Conservation (phyloP, 352 stramenopile genomes). For the Pythium myriotylum region DNA sequence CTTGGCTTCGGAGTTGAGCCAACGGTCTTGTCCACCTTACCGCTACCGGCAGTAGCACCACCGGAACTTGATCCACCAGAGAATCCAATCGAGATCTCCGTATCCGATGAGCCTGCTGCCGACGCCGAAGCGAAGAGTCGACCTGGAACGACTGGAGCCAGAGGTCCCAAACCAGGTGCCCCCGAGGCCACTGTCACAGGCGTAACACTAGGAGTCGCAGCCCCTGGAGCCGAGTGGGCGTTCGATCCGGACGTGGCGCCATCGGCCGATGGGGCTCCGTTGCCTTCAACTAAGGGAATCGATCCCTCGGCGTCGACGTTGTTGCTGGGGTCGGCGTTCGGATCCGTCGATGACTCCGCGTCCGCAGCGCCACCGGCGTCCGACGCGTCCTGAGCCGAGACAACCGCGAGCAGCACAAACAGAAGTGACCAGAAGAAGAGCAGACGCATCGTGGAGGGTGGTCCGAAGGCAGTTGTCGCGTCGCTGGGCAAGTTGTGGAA, state of each 20-base stretch:
- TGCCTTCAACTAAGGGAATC: not conserved
- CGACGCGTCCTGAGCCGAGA: constrained; percentile 7
- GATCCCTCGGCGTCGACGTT: not conserved
- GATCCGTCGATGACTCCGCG: not conserved
- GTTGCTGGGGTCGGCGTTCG: constrained; percentile 2
- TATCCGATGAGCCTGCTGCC: constrained; percentile 2
- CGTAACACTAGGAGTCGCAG: constrained; percentile 12
- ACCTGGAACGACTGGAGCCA: not conserved
- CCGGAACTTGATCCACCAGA: not conserved
- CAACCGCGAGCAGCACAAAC: constrained; percentile 15
- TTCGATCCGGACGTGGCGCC: not conserved
- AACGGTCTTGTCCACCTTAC: not conserved
- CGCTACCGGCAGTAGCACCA: not conserved
- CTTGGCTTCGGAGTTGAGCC: not conserved
- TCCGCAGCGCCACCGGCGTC: not conserved
- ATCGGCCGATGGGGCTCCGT: not conserved
- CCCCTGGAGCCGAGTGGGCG: not conserved
- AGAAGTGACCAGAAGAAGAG: constrained; percentile 18
- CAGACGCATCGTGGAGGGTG: constrained; percentile 8
- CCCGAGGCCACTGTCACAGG: not conserved
- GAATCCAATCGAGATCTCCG: not conserved
- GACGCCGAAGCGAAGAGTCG: not conserved
- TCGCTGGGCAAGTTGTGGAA: not conserved
- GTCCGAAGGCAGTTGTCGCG: not conserved
- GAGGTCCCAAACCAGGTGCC: not conserved